Evolutionary conservation across 2,329 filamentous ascomycete genomes (phyloP).

Genomic region (Paecilomyces niveus): DNA sequence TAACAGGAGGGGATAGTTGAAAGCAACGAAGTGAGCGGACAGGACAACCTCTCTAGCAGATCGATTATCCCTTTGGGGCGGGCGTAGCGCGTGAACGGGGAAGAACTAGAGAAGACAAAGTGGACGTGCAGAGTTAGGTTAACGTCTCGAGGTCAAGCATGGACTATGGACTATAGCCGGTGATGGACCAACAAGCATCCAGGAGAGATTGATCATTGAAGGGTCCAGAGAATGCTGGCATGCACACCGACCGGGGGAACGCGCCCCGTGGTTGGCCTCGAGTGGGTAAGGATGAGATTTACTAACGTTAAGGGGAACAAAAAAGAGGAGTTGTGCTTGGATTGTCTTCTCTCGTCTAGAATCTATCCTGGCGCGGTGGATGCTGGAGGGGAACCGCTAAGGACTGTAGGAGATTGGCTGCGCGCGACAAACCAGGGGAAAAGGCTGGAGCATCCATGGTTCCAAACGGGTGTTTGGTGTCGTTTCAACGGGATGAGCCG

Average conservation of each 20-base stretch:
- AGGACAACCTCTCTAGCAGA: constrained; percentile 8
- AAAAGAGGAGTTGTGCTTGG: not conserved
- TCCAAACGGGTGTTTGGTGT: not conserved
- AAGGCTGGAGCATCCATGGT: not conserved
- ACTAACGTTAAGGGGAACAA: not conserved
- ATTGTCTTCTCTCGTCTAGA: not conserved
- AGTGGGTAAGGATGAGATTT: not conserved
- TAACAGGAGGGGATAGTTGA: not conserved
- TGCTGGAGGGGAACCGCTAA: not conserved
- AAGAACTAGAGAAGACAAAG: not conserved
- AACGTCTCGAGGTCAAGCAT: not conserved
- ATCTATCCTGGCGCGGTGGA: not conserved
- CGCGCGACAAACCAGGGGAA: not conserved
- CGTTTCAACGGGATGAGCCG: not conserved
- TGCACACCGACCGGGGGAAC: not conserved
- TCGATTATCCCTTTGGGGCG: not conserved
- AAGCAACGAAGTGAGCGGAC: constrained; percentile 15
- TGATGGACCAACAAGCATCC: not conserved
- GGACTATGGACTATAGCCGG: not conserved
- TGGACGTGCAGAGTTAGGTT: not conserved
- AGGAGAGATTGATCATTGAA: not conserved
- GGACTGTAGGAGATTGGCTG: not conserved
- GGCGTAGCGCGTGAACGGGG: not conserved
- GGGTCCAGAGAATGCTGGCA: not conserved
- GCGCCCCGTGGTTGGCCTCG: not conserved